These are phyloP conservation scores for Globisporangium carolinianum DNA, from an alignment of 352 stramenopile genomes.

Conservation along the genomic window DNA sequence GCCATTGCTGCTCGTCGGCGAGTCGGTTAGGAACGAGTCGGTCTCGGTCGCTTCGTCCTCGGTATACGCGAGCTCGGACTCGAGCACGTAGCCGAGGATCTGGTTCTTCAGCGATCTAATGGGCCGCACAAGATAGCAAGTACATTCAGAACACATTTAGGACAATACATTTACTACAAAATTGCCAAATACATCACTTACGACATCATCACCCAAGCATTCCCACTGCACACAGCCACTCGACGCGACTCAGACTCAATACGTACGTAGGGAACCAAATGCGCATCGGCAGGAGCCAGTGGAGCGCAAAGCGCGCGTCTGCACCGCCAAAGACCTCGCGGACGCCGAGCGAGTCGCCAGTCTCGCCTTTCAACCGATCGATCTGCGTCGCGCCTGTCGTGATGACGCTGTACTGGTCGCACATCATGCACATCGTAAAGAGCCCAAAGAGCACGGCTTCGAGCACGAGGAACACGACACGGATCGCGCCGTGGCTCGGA, in stretches of 20 bases:
- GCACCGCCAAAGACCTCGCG: constrained; percentile 78
- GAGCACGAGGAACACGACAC: constrained; percentile 81
- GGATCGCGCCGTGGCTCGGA: constrained; percentile 63
- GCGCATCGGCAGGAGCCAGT: constrained; percentile 82
- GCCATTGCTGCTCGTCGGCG: constrained; percentile 20
- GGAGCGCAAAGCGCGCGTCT: constrained; percentile 44
- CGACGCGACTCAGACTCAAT: not conserved
- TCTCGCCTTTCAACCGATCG: constrained; percentile 93
- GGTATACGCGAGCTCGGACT: constrained; percentile 56
- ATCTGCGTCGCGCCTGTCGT: constrained; percentile 95
- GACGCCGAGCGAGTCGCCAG: constrained; percentile 60
- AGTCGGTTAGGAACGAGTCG: constrained; percentile 50
- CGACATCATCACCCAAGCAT: too few species aligned
- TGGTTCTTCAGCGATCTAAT: constrained; percentile 74
- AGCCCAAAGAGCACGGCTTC: constrained; percentile 95
- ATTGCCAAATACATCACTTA: too few species aligned
- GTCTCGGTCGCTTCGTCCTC: constrained; percentile 71
- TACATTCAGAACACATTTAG: not conserved
- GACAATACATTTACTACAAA: not conserved
- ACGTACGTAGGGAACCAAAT: constrained; percentile 83
- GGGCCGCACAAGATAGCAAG: constrained; percentile 3
- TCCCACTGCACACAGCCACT: too few species aligned
- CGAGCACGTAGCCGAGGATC: constrained; percentile 75
- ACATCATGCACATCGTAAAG: constrained; percentile 99
- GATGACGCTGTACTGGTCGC: constrained; percentile 97